Base-by-base conservation (phyloP, 805 yeast species). In the Teunomyces aglyptinius region DNA sequence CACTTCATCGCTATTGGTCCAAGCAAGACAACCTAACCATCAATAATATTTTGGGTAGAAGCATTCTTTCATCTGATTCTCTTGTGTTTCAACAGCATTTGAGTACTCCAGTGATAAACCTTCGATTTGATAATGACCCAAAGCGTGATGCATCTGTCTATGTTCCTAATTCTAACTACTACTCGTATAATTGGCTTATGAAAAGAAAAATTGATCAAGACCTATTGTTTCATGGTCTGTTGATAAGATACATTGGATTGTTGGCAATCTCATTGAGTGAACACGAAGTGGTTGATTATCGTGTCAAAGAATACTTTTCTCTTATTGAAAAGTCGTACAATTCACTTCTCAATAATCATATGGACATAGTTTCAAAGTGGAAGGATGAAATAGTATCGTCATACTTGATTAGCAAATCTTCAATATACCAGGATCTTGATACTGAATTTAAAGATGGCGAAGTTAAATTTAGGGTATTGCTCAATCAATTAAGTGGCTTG, bases 171-270 rank as follows among this genome's bases (percentile, higher is more conserved):
- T 67, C 75, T 15, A 70, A 68, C 45, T 56, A 52, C 47, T 71
- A 67, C 50, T 54, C 63, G 1, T 55, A 57, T 36, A 55, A 65
- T 27, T 70, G 74, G 75, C 46, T 69, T 6, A 48, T 50, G 6
- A 50, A 61, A 7, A 43, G 63, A 41, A 49, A 62, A 39, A 49
- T 60, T 16, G 69, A 69, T 47, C 51, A 54, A 15, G 55, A 60
- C 18, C 57, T 63, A 26, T 28, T 52, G 8, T 52, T 68, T 13
- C 77, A 72, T 49, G 65, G 66, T 0, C 63, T 64, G 59, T 55
- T 72, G 43, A 63, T 71, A 24, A 50, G 70, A 28, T 70, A 55
- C 40, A 31, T 70, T 31, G 77, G 77, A 3, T 53, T 72, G 22
- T 49, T 72, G 35, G 55, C 60, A 1, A 63, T 72, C 7, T 55